These are phyloP conservation scores for Tylopilus sp. DNA, from an alignment of 768 basidiomycete species.

Conservation along the genomic window DNA sequence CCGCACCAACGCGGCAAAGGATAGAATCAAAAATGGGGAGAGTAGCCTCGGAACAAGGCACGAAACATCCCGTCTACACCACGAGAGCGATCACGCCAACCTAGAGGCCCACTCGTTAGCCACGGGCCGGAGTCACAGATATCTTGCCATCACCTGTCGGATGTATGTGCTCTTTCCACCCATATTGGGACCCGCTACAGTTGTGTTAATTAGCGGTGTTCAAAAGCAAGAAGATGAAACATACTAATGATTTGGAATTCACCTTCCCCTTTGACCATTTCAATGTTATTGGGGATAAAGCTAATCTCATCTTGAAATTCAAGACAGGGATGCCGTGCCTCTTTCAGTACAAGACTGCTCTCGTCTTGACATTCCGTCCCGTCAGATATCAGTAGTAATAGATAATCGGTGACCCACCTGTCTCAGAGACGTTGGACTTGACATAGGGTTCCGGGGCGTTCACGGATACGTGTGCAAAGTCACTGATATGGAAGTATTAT, in stretches of 20 bases:
- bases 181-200: conserved; percentile 92
- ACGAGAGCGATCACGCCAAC: conserved; percentile 95
- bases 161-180: conserved; percentile 98
- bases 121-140: background rate
- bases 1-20: conserved; percentile 92
- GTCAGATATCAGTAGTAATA: background rate
- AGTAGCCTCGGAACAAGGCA: conserved; percentile 83
- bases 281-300: conserved; percentile 94
- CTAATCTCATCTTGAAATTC: conserved; percentile 94
- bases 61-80: conserved; percentile 94
- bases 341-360: conserved; percentile 75
- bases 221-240: conserved; percentile 15
- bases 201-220: background rate
- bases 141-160: conserved; percentile 56
- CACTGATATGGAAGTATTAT: conserved; percentile 27
- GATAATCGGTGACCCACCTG: conserved; percentile 45
- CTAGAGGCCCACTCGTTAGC: conserved; percentile 33
- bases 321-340: conserved; percentile 93
- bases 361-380: conserved; percentile 45
- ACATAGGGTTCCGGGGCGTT: conserved; percentile 86
- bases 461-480: conserved; percentile 88
- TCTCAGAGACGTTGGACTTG: conserved; percentile 76
- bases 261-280: conserved; percentile 90
- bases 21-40: conserved; percentile 95
- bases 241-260: conserved; percentile 95